Evolutionary conservation across 495 filamentous ascomycete genomes (phyloP).

Genomic region (Pyrenula massariospora): DNA sequence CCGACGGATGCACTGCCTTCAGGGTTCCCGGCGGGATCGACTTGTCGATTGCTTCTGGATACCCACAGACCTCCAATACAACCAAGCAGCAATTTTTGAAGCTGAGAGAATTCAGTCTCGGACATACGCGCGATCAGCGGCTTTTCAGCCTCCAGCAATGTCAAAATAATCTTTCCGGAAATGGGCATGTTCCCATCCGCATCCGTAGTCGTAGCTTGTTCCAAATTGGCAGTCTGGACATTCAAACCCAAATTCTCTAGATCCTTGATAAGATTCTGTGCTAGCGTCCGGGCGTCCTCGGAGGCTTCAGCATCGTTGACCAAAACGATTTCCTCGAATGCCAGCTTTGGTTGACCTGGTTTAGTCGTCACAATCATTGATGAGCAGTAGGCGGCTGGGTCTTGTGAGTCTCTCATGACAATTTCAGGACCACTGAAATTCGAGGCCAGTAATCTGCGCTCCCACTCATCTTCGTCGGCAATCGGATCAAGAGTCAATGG

Average conservation of each 20-base stretch:
- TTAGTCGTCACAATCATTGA: neutral
- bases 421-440: neutral
- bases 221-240: neutral
- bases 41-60: neutral
- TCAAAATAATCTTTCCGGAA: neutral
- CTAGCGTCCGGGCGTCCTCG: neutral
- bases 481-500: neutral
- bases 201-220: neutral
- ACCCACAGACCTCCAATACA: neutral
- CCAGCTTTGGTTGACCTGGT: neutral
- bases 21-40: neutral
- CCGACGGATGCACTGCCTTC: neutral
- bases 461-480: neutral
- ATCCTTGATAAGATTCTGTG: neutral
- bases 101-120: neutral
- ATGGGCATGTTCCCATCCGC: neutral
- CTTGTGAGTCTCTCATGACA: neutral
- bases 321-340: neutral
- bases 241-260: neutral
- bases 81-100: neutral
- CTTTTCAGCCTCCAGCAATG: neutral
- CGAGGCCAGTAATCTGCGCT: neutral
- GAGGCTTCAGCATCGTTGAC: neutral
- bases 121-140: neutral
- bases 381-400: neutral